Conservation (phyloP, 306 rosid genomes). For the Styphnolobium japonicum region DNA sequence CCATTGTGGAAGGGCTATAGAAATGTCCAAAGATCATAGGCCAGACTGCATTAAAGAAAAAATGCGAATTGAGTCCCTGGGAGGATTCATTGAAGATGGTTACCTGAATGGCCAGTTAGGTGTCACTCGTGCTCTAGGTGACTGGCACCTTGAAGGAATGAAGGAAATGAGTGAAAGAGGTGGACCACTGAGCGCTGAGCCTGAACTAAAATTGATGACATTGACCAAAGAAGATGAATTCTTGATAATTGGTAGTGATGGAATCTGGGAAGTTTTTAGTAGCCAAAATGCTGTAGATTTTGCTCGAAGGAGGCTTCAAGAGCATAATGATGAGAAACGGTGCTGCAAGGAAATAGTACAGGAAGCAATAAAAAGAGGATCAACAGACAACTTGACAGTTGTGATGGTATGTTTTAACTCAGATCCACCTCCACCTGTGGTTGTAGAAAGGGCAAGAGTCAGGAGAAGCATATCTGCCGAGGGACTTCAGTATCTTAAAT, state of each 20-base stretch:
- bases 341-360: conserved; percentile 65
- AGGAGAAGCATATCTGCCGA: conserved; percentile 65
- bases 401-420: conserved; percentile 57
- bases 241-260: conserved; percentile 66
- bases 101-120: conserved; percentile 76
- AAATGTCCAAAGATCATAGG: conserved; percentile 85
- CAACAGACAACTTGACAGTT: conserved; percentile 55
- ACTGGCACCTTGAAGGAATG: conserved; percentile 77
- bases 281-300: conserved; percentile 63
- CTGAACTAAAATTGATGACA: conserved; percentile 56
- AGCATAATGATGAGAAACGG: conserved; percentile 56
- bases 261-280: conserved; percentile 63
- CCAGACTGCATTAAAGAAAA: conserved; percentile 73
- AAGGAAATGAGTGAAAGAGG: conserved; percentile 47
- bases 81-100: conserved; percentile 71
- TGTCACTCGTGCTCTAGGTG: conserved; percentile 74
- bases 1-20: conserved; percentile 60
- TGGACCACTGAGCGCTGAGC: conserved; percentile 68
- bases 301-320: conserved; percentile 55
- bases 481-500: conserved; percentile 57
- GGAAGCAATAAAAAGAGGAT: conserved; percentile 55
- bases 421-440: conserved; percentile 54
- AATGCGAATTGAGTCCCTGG: conserved; percentile 66
- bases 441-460: conserved; percentile 45
- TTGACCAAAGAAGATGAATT: conserved; percentile 61